phyloP scores from a whole-genome alignment of 305 asterid species.

The Fraxinus angustifolia region DNA sequence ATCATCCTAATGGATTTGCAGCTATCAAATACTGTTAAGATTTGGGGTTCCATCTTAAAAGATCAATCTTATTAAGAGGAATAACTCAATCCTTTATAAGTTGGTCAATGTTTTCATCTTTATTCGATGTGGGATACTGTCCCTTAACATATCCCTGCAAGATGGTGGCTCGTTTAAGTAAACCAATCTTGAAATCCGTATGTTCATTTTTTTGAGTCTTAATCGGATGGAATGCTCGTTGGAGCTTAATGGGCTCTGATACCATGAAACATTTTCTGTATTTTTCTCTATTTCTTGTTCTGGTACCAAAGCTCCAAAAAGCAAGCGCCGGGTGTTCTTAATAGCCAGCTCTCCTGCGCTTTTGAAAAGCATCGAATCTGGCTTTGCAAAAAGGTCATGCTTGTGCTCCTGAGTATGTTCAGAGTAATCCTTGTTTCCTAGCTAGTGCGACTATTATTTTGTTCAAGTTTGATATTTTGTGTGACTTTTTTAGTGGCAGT shows the following conservation, averaged over 20 bases:
- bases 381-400: not conserved
- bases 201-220: no score
- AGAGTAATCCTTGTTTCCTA: constrained; percentile 71
- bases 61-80: no score
- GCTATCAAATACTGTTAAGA: not conserved
- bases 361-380: not conserved
- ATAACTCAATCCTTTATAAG: no score
- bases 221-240: no score
- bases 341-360: not conserved
- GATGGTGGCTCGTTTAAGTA: no score
- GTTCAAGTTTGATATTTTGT: constrained; percentile 46
- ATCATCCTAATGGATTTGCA: not conserved
- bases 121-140: no score
- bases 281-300: not conserved
- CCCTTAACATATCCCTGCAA: no score
- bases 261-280: no score
- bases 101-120: no score
- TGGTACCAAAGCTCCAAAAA: not conserved
- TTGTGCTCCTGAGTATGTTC: constrained; percentile 4
- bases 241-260: no score
- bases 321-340: not conserved
- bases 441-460: constrained; percentile 66
- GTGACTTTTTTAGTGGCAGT: not conserved
- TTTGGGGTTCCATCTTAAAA: no score
- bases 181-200: no score